Conservation (phyloP, 2,329 filamentous ascomycete species). For the Penicillium corylophilum region DNA sequence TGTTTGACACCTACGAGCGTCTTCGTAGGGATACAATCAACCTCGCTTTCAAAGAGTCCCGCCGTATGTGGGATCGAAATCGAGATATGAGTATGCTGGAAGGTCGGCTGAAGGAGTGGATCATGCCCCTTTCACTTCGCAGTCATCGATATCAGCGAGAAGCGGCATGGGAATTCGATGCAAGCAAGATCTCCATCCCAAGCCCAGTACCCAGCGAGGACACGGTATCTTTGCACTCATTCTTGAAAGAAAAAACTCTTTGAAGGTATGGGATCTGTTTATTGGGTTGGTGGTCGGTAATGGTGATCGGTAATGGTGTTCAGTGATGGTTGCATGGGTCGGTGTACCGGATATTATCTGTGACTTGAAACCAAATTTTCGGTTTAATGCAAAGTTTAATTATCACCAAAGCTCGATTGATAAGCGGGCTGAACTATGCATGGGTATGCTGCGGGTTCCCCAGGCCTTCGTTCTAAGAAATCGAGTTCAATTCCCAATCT, state of each 20-base stretch:
- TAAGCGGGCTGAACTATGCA: too few species aligned
- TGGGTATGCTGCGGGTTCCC: too few species aligned
- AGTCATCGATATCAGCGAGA: constrained; percentile 28
- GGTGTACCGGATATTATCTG: constrained; percentile 4
- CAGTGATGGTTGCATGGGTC: constrained; percentile 14
- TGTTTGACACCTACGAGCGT: constrained; percentile 40
- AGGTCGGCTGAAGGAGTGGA: constrained; percentile 39
- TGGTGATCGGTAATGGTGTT: constrained; percentile 11
- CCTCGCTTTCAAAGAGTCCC: constrained; percentile 41
- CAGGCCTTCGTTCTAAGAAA: too few species aligned
- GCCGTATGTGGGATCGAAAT: constrained; percentile 41
- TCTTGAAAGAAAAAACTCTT: constrained; percentile 18
- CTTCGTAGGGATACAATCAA: constrained; percentile 40
- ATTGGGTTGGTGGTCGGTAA: neutral
- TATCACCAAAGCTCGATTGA: neutral
- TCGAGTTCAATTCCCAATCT: too few species aligned
- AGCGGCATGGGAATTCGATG: constrained; percentile 39
- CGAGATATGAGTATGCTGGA: constrained; percentile 39
- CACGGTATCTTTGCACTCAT: constrained; percentile 25
- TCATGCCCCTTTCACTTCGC: constrained; percentile 37
- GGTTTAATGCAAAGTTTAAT: neutral
- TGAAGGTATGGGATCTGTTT: constrained; percentile 7
- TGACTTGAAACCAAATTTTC: constrained; percentile 1
- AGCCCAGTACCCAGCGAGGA: constrained; percentile 23
- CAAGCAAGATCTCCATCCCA: constrained; percentile 34